A percentile compares a stretch with the other conserved stretches of the same genome.
Conservation (phyloP, 2,329 filamentous ascomycete species). For the Cryphonectria carpinicola region DNA sequence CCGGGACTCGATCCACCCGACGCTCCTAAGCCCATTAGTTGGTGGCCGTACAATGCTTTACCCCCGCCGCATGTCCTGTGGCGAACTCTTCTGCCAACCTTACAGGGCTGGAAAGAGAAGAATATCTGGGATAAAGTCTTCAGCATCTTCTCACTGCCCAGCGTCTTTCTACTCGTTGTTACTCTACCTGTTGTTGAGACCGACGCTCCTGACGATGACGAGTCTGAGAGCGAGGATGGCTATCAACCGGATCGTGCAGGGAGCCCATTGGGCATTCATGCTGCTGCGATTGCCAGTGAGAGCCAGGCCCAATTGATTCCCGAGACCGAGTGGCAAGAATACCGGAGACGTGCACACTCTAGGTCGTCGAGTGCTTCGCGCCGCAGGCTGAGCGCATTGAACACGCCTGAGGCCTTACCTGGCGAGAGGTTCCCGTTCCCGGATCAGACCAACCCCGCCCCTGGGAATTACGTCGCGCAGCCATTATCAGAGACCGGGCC, state of each 20-base stretch:
- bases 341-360: slow-evolving; percentile 52
- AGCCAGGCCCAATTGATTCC: slow-evolving; percentile 39
- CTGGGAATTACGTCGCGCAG: slow-evolving; percentile 29
- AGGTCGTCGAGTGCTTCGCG: slow-evolving; percentile 28
- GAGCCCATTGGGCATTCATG: slow-evolving; percentile 37
- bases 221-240: slow-evolving; percentile 39
- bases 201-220: slow-evolving; percentile 56
- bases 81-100: slow-evolving; percentile 82
- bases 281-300: slow-evolving; percentile 43
- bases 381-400: slow-evolving; percentile 10
- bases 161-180: slow-evolving; percentile 85
- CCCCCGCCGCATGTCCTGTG: slow-evolving; percentile 73
- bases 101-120: slow-evolving; percentile 82
- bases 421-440: slow-evolving; percentile 27
- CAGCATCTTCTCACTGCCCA: slow-evolving; percentile 82
- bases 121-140: slow-evolving; percentile 82
- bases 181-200: slow-evolving; percentile 90
- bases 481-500: slow-evolving; percentile 13
- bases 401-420: slow-evolving; percentile 20
- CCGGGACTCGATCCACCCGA: slow-evolving; percentile 44
- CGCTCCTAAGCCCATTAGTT: slow-evolving; percentile 57
- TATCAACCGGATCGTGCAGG: slow-evolving; percentile 37
- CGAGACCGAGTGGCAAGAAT: slow-evolving; percentile 64
- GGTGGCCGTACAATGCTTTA: slow-evolving; percentile 81
- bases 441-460: slow-evolving; percentile 4